Conservation (phyloP, 805 yeast genomes). For the Hanseniaspora hatyaiensis region DNA sequence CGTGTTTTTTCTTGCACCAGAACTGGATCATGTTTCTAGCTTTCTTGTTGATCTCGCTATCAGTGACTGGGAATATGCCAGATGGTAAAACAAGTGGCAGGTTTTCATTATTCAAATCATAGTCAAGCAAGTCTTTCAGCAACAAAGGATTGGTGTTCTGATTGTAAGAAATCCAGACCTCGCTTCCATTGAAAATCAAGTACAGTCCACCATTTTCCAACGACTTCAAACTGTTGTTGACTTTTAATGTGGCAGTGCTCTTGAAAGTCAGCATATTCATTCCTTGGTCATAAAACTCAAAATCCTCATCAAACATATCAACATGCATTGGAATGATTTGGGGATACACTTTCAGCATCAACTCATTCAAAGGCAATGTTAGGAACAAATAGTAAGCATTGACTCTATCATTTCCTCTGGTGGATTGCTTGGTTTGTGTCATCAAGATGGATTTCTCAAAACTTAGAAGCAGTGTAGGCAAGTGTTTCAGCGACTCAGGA, state of each 20-base stretch:
- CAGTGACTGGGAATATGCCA: slow-evolving; percentile 55
- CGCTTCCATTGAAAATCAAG: slow-evolving; percentile 57
- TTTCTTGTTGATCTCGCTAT: slow-evolving; percentile 57
- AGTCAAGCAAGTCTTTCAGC: slow-evolving; percentile 65
- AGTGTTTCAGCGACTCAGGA: slow-evolving; percentile 66
- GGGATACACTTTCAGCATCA: slow-evolving; percentile 66
- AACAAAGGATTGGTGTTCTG: slow-evolving; percentile 54
- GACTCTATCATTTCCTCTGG: slow-evolving; percentile 54
- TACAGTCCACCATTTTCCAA: slow-evolving; percentile 62
- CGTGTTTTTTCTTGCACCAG: slow-evolving; percentile 26
- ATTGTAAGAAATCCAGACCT: slow-evolving; percentile 54
- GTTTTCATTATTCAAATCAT: slow-evolving; percentile 28
- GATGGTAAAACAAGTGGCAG: slow-evolving; percentile 15
- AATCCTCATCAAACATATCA: slow-evolving; percentile 44
- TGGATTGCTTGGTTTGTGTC: slow-evolving; percentile 29
- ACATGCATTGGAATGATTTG: slow-evolving; percentile 63
- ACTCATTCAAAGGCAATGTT: slow-evolving; percentile 41
- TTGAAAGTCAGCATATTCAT: slow-evolving; percentile 32
- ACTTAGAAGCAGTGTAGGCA: slow-evolving; percentile 56
- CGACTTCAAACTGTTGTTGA: slow-evolving; percentile 28
- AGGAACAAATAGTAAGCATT: slow-evolving; percentile 32
- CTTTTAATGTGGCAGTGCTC: slow-evolving; percentile 42
- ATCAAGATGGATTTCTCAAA: slow-evolving; percentile 60
- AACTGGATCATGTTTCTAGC: slow-evolving; percentile 51
- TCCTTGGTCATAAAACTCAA: slow-evolving; percentile 34